Conservation (phyloP, 1,139 yeast genomes). For the Scheffersomyces segobiensis region DNA sequence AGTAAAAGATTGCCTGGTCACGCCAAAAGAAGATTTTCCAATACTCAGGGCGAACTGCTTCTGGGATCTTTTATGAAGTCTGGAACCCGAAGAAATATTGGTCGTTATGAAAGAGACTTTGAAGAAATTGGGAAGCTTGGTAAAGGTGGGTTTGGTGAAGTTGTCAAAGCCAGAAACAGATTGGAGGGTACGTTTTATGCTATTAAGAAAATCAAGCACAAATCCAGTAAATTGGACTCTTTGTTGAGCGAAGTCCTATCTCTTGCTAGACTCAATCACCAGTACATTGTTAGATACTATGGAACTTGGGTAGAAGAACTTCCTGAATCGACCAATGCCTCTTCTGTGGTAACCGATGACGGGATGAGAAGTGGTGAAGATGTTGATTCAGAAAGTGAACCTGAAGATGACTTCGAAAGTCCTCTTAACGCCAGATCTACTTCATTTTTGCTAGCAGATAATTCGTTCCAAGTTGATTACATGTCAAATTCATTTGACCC, state of each 20-base stretch:
- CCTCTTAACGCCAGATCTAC: slow-evolving; percentile 23
- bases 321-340: slow-evolving; percentile 17
- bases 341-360: slow-evolving; percentile 19
- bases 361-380: slow-evolving; percentile 8
- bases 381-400: slow-evolving; percentile 14
- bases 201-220: slow-evolving; percentile 84
- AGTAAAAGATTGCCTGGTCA: background rate
- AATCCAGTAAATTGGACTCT: slow-evolving; percentile 74
- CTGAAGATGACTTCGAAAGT: slow-evolving; percentile 21
- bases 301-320: slow-evolving; percentile 96
- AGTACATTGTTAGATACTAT: slow-evolving; percentile 91
- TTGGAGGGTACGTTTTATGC: slow-evolving; percentile 96
- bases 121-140: slow-evolving; percentile 94
- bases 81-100: slow-evolving; percentile 17
- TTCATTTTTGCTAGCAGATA: slow-evolving; percentile 33
- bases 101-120: slow-evolving; percentile 63
- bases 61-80: slow-evolving; percentile 1
- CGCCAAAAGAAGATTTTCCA: background rate
- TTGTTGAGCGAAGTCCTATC: slow-evolving; percentile 89
- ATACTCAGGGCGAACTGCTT: background rate
- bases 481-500: slow-evolving; percentile 67
- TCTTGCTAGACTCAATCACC: slow-evolving; percentile 89
- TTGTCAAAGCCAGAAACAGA: slow-evolving; percentile 88
- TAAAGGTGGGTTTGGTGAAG: slow-evolving; percentile 96
- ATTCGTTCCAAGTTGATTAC: slow-evolving; percentile 57